Evolutionary conservation across 129 eudicot genomes (phyloP).

Genomic region (Flaveria trinervia): DNA sequence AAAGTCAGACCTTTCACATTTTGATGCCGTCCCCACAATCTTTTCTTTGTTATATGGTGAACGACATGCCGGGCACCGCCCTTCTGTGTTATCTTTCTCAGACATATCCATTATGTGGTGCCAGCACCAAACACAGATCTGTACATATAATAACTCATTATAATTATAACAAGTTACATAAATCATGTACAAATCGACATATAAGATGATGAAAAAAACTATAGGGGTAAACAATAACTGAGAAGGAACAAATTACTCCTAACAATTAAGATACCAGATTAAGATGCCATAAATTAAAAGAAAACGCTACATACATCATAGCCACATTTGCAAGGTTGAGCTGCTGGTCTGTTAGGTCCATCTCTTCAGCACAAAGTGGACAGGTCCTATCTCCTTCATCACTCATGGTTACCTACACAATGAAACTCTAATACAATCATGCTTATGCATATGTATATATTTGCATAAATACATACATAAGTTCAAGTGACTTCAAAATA

Average conservation of each 20-base stretch:
- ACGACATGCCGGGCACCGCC: conserved; percentile 98
- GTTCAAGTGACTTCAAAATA: neutral
- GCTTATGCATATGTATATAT: neutral
- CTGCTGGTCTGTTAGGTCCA: conserved; percentile 99
- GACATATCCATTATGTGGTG: conserved; percentile 99
- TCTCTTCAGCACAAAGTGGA: conserved; percentile 98
- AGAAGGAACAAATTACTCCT: conserved; percentile 10
- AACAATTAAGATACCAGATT: neutral
- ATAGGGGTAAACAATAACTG: neutral
- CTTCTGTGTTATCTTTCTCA: conserved; percentile 91
- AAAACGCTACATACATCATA: conserved; percentile 52
- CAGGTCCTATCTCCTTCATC: conserved; percentile 94
- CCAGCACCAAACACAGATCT: conserved; percentile 99
- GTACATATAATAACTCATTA: conserved; percentile 28
- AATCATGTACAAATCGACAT: neutral
- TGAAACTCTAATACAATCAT: conserved; percentile 27
- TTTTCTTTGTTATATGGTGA: conserved; percentile 90
- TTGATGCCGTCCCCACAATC: conserved; percentile 83
- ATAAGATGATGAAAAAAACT: neutral
- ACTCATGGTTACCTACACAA: conserved; percentile 74
- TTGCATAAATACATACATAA: neutral
- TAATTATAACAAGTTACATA: neutral
- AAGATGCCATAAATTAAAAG: conserved; percentile 3
- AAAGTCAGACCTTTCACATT: conserved; percentile 68
- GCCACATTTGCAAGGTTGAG: conserved; percentile 95